A percentile compares a stretch with the other conserved stretches of the same genome.
Evolutionary conservation across 2,329 filamentous ascomycete species (phyloP).

Genomic region (Penicillium sp.): DNA sequence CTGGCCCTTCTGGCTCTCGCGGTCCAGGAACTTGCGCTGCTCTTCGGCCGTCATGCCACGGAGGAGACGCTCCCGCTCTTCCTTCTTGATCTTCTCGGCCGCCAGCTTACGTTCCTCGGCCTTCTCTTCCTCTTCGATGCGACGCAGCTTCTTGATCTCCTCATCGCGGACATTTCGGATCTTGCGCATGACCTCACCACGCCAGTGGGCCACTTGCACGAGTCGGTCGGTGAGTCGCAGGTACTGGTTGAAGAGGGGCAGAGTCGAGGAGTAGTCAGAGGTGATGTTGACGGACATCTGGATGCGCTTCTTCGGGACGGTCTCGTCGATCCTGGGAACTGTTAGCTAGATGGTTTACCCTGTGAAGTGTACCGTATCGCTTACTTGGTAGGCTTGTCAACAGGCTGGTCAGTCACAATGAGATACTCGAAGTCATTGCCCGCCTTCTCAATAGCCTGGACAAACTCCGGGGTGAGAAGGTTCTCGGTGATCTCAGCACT

Average conservation of each 20-base stretch:
- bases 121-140: conserved; percentile 73
- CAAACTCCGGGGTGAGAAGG: conserved; percentile 84
- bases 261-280: conserved; percentile 65
- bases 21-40: conserved; percentile 83
- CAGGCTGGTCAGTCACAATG: conserved; percentile 85
- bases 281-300: conserved; percentile 72
- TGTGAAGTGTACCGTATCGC: conserved; percentile 35
- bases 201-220: conserved; percentile 78
- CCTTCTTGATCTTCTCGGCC: conserved; percentile 72
- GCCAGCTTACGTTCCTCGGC: conserved; percentile 61
- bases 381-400: conserved; percentile 83
- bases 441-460: conserved; percentile 75
- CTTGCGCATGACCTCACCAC: conserved; percentile 86
- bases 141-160: conserved; percentile 77
- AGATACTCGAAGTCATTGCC: conserved; percentile 85
- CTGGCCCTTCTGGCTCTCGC: conserved; percentile 75
- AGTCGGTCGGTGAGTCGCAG: conserved; percentile 83
- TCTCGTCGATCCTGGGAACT: conserved; percentile 73
- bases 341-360: background rate
- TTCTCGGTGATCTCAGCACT: conserved; percentile 91
- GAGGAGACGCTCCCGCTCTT: conserved; percentile 84
- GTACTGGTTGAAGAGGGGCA: conserved; percentile 80
- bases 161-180: conserved; percentile 79
- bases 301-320: conserved; percentile 81
- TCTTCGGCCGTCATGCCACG: conserved; percentile 78